Evolutionary conservation across 768 basidiomycete species (phyloP).

Genomic region (Zangia roseola): DNA sequence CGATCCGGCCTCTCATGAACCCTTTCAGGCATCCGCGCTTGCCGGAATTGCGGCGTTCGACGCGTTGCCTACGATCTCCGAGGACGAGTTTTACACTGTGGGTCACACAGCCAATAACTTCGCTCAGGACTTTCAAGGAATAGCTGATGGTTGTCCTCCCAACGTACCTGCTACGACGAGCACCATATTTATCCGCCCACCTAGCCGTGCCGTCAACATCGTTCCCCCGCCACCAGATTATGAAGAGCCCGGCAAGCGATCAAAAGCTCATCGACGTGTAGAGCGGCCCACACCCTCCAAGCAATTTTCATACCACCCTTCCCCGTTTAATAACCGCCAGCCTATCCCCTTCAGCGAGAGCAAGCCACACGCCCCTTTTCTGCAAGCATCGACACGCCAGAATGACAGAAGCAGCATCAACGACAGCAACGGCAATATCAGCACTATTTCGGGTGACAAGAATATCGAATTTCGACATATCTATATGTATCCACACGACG

Average conservation of each 20-base stretch:
- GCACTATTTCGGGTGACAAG: slow-evolving; percentile 16
- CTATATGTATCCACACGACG: slow-evolving; percentile 27
- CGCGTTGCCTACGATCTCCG: slow-evolving; percentile 29
- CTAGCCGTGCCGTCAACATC: slow-evolving; percentile 31
- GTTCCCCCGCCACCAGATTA: slow-evolving; percentile 26
- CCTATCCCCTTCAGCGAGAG: slow-evolving; percentile 1
- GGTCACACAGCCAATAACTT: slow-evolving; percentile 8
- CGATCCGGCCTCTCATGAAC: slow-evolving; percentile 1
- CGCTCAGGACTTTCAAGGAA: slow-evolving; percentile 1
- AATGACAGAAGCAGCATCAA: slow-evolving; percentile 24
- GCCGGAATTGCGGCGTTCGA: slow-evolving; percentile 15
- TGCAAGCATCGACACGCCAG: slow-evolving; percentile 20
- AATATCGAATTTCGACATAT: slow-evolving; percentile 15
- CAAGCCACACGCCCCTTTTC: slow-evolving; percentile 9
- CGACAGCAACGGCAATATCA: slow-evolving; percentile 23
- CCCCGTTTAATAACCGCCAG: slow-evolving; percentile 7
- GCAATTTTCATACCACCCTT: slow-evolving; percentile 2
- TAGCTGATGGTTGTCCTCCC: neutral
- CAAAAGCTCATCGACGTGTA: slow-evolving; percentile 10
- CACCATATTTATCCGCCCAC: slow-evolving; percentile 19
- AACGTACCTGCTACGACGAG: neutral
- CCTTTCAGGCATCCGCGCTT: slow-evolving; percentile 1
- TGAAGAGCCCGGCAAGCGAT: slow-evolving; percentile 15
- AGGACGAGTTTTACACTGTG: slow-evolving; percentile 37
- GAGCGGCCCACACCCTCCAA: slow-evolving; percentile 4